These are phyloP conservation scores for Colletotrichum costaricense DNA, from an alignment of 2,329 filamentous ascomycete genomes.

Conservation along the genomic window DNA sequence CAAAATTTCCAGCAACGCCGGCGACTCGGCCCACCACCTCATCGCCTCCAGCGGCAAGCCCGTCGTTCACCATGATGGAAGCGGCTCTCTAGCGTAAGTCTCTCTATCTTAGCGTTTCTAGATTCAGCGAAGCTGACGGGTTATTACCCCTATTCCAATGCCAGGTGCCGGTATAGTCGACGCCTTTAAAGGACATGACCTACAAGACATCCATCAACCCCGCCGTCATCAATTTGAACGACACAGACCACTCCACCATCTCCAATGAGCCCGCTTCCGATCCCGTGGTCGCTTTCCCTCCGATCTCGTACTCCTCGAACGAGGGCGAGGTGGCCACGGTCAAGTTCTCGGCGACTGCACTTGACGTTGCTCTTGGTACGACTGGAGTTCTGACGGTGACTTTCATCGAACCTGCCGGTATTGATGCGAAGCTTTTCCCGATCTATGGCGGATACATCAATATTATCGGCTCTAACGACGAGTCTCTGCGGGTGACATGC, in stretches of 20 bases:
- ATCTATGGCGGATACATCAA: slow-evolving; percentile 42
- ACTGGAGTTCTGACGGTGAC: slow-evolving; percentile 55
- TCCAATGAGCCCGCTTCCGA: slow-evolving; percentile 42
- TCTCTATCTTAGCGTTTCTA: neutral
- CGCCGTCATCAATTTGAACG: slow-evolving; percentile 71
- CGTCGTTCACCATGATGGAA: slow-evolving; percentile 25
- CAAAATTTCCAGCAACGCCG: neutral
- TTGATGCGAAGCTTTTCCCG: slow-evolving; percentile 37
- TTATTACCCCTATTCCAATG: neutral
- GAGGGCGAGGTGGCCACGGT: slow-evolving; percentile 53
- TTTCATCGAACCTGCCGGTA: slow-evolving; percentile 45
- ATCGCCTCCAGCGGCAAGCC: slow-evolving; percentile 15
- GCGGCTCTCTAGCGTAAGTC: slow-evolving; percentile 20
- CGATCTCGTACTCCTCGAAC: slow-evolving; percentile 45
- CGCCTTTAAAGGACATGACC: slow-evolving; percentile 57
- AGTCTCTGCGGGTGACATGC: slow-evolving; percentile 40
- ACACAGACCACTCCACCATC: slow-evolving; percentile 67
- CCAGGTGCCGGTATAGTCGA: slow-evolving; percentile 67
- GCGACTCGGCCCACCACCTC: neutral
- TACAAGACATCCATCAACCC: slow-evolving; percentile 49
- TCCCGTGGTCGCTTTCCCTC: slow-evolving; percentile 48
- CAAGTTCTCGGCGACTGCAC: slow-evolving; percentile 51
- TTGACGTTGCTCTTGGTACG: slow-evolving; percentile 56
- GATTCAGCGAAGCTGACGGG: neutral
- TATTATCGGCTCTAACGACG: slow-evolving; percentile 40